Conservation (phyloP, 805 yeast genomes). For the Metschnikowia anglica region DNA sequence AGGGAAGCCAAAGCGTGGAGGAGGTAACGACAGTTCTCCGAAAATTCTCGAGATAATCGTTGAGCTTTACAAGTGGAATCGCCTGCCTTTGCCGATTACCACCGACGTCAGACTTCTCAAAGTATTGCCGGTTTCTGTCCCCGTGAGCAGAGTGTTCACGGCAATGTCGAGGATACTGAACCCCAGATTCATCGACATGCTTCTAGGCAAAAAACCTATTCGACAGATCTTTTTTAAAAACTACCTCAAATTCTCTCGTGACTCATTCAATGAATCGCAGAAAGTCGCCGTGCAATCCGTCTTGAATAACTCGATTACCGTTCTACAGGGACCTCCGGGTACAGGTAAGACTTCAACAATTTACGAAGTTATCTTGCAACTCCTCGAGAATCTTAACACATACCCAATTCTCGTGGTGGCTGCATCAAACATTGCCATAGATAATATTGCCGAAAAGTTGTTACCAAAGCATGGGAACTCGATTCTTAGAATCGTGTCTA, state of each 20-base stretch:
- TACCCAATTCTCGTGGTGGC: slow-evolving; percentile 72
- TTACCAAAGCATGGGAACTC: slow-evolving; percentile 49
- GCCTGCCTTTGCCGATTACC: slow-evolving; percentile 46
- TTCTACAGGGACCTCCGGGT: slow-evolving; percentile 45
- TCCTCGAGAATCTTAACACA: slow-evolving; percentile 52
- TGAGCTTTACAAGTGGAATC: slow-evolving; percentile 60
- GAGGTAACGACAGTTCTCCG: slow-evolving; percentile 13
- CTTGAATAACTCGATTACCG: slow-evolving; percentile 49
- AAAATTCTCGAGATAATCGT: slow-evolving; percentile 45
- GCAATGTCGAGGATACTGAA: slow-evolving; percentile 64
- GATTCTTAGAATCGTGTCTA: slow-evolving; percentile 57
- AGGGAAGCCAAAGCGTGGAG: slow-evolving; percentile 14
- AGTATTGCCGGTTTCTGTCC: slow-evolving; percentile 61
- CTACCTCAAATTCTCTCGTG: slow-evolving; percentile 47
- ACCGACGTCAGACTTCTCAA: slow-evolving; percentile 37
- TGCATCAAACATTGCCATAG: slow-evolving; percentile 73
- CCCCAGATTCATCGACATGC: slow-evolving; percentile 50
- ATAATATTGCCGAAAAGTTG: slow-evolving; percentile 70
- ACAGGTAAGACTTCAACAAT: slow-evolving; percentile 47
- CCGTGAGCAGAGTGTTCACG: slow-evolving; percentile 59
- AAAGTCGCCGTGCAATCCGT: slow-evolving; percentile 53
- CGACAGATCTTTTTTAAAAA: slow-evolving; percentile 58
- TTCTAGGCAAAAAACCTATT: slow-evolving; percentile 55
- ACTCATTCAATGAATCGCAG: slow-evolving; percentile 58
- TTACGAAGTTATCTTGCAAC: slow-evolving; percentile 48